Evolutionary conservation across 2,329 filamentous ascomycete genomes (phyloP), one percentile per base, ranked within the genome.

Genomic region (Escovopsis sp.): DNA sequence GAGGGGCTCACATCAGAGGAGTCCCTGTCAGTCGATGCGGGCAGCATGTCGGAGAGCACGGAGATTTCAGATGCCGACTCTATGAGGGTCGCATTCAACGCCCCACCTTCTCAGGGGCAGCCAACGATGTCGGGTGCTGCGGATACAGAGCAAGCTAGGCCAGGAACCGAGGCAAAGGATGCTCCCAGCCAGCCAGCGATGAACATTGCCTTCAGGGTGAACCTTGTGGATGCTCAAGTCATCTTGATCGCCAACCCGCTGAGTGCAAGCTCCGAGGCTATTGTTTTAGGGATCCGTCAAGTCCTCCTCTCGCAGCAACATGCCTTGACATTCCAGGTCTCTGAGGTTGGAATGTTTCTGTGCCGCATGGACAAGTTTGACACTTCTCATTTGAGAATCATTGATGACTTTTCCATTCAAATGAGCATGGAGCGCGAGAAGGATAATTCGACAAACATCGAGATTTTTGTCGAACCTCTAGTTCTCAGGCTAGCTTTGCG

Each of bases 291-390:
- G 39, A 94, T 88, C 2, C 94, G 95, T 58, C 88, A 98, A 59
- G 78, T 96, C 11, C 71, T 96, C 2, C 72, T 96, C 10, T 94
- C 89, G 2, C 84, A 94, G 53, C 93, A 98, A 59, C 86, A 96
- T 64, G 85, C 89, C 8, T 73, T 93, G 51, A 95, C 91, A 1
- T 73, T 99, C 56, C 89, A 98, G 56, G 78, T 98, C 3, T 88
- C 86, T 7, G 81, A 96, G 55, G 76, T 96, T 42, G 91, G 91
- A 52, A 98, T 99, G 91, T 99, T 95, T 59, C 63, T 98, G 30
- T 98, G 93, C 57, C 83, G 91, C 11, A 98, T 99, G 91, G 93
- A 99, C 60, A 85, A 80, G 48, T 96, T 96, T 52, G 89, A 98
- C 51, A 87, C 84, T 4, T 88, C 82, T 35, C 78, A 86, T 33